Conservation (phyloP, 805 yeast genomes). For the Metschnikowia drakensbergensis region DNA sequence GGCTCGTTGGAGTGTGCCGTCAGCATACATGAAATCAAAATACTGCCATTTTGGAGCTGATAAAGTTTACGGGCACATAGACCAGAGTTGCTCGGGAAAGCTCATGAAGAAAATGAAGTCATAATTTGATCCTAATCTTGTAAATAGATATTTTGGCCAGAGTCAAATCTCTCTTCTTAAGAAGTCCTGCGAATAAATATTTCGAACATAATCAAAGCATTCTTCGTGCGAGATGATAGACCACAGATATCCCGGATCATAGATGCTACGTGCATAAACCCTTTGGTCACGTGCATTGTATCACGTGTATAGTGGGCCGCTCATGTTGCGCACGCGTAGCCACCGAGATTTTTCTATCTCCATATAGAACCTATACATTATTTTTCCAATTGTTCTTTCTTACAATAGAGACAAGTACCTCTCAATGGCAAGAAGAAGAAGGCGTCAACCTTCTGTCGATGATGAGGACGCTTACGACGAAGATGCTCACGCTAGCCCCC, state of each 20-base stretch:
- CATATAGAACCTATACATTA: constrained; percentile 3
- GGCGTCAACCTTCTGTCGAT: constrained; percentile 12
- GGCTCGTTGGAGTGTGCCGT: constrained; percentile 55
- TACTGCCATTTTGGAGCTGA: constrained; percentile 57
- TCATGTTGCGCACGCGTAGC: constrained; percentile 5
- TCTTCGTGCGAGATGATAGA: too few relatives aligned
- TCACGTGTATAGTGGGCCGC: neutral
- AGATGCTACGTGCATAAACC: neutral
- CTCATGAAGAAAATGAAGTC: constrained; percentile 14
- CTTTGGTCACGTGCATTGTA: neutral
- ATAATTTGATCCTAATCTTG: neutral
- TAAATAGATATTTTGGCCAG: neutral
- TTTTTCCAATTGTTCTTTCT: constrained; percentile 14
- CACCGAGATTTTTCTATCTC: neutral
- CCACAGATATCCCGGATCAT: neutral
- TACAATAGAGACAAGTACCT: constrained; percentile 12
- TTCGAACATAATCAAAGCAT: too few relatives aligned
- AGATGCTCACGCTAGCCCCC: neutral
- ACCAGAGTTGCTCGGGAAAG: constrained; percentile 4
- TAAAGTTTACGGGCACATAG: constrained; percentile 11
- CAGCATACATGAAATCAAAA: constrained; percentile 37
- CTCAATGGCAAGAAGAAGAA: constrained; percentile 17
- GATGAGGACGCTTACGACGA: constrained; percentile 7
- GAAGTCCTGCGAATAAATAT: too few relatives aligned
- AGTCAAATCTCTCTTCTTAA: neutral